Percentiles rank a stretch among this genome's conserved stretches.
Conservation (phyloP, 768 basidiomycete genomes). For the Lepiota brunneoincarnata region DNA sequence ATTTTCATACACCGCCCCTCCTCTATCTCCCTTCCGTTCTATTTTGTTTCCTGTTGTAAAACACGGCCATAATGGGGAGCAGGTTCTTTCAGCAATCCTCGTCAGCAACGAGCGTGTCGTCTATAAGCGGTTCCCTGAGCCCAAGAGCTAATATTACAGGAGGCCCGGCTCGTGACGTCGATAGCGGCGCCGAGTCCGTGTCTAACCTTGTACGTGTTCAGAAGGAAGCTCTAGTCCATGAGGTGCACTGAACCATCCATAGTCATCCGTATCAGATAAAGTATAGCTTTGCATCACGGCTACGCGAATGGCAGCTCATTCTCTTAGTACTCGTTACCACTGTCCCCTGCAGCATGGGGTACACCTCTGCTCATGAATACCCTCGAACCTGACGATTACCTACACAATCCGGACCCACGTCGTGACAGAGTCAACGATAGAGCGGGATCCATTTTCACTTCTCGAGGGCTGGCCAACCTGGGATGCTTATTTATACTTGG, state of each 20-base stretch:
- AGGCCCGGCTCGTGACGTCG: not conserved
- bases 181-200: conserved; percentile 5
- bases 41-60: not conserved
- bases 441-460: conserved; percentile 56
- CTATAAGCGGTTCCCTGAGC: not conserved
- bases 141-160: not conserved
- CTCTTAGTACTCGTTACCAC: conserved; percentile 29
- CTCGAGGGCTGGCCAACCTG: conserved; percentile 58
- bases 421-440: conserved; percentile 48
- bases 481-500: conserved; percentile 56
- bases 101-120: conserved; percentile 12
- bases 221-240: no score
- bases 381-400: conserved; percentile 53
- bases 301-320: not conserved
- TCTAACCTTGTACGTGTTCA: conserved; percentile 13
- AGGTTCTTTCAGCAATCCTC: conserved; percentile 6
- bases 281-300: conserved; percentile 12
- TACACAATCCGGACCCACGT: conserved; percentile 58
- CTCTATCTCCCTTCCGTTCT: not conserved
- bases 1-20: not conserved
- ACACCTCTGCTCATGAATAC: conserved; percentile 34
- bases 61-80: conserved; percentile 2
- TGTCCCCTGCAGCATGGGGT: conserved; percentile 49
- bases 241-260: not conserved
- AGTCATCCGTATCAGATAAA: conserved; percentile 27